Base-by-base conservation (phyloP, 148 eudicot species). In the Chenopodium quinoa region DNA sequence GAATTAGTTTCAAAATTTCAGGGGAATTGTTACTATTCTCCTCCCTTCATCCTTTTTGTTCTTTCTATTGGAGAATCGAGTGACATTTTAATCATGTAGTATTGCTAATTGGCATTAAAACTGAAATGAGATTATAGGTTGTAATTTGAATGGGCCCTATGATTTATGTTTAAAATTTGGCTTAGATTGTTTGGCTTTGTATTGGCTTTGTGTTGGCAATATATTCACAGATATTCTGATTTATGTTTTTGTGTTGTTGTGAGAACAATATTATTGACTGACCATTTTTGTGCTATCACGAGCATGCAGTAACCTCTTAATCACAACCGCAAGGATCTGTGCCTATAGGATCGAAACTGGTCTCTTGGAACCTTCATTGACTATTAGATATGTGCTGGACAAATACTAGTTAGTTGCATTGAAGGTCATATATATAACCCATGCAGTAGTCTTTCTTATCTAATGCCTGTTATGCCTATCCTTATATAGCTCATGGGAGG, bases 321-420 rank as follows among this genome's bases (percentile, higher is more conserved):
- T 82, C 88, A 32, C 73, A 78, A 29, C 82, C 92, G 69, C 60
- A 87, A 73, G 80, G 86, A 79, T 76, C 92, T 83, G 84, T 87
- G 48, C 80, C 92, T 56, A 37, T 84, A 20, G 92, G 89, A 71
- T 23, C 25, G 25, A 23, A 23, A 79, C 78, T 78, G 83, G 80
- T 84, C 82, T 76, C 46, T 73, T 89, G 27, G 98, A 97, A 78
- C 96, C 93, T 77, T 82, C 92, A 81, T 76, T 94, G 85, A 85
- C 95, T 23, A 93, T 97, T 50, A 94, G 91, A 78, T 97, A 97
- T 65, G 99, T 92, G 54, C 78, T 97, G 89, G 98, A 94, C 62
- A 91, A 96, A 85, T 96, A 94, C 84, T 92, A 92, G 86, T 69
- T 86, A 34, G 84, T 97, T 81, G 92, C 91, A 23, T 90, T 87